Evolutionary conservation across 225 moss, liverwort and hornwort genomes (phyloP).

Genomic region (Thuidium tamariscinum): DNA sequence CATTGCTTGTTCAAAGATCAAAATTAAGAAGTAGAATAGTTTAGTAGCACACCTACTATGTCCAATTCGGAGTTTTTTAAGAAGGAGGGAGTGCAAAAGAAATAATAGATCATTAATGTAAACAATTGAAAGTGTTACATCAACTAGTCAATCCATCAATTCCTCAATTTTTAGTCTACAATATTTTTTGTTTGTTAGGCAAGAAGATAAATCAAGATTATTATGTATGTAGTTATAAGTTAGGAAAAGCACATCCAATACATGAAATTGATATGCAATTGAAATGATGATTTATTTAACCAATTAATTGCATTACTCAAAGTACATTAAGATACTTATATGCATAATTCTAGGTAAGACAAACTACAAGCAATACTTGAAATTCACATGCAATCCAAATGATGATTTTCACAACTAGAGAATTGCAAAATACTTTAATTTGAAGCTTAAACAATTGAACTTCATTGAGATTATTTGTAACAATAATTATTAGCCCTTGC

Average conservation of each 20-base stretch:
- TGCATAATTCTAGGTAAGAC: neutral
- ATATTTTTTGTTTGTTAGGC: no score
- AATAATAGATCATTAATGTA: neutral
- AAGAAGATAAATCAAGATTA: no score
- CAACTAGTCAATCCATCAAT: neutral
- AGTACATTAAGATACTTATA: neutral
- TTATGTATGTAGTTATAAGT: neutral
- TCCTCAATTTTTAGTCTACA: neutral
- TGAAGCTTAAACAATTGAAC: no score
- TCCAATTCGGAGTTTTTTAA: no score
- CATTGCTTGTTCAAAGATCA: no score
- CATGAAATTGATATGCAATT: neutral
- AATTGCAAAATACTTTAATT: neutral
- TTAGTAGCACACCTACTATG: no score
- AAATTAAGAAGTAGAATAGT: no score
- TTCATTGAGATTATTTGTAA: neutral
- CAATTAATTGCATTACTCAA: neutral
- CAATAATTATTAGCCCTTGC: neutral
- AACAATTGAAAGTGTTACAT: neutral
- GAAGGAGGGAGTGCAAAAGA: no score
- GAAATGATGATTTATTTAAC: neutral
- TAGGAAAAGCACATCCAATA: neutral
- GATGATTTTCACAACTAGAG: neutral
- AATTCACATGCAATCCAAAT: neutral
- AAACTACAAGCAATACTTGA: neutral